Base-by-base conservation (phyloP, 2,329 filamentous ascomycete genomes). In the Eutypella sp. region DNA sequence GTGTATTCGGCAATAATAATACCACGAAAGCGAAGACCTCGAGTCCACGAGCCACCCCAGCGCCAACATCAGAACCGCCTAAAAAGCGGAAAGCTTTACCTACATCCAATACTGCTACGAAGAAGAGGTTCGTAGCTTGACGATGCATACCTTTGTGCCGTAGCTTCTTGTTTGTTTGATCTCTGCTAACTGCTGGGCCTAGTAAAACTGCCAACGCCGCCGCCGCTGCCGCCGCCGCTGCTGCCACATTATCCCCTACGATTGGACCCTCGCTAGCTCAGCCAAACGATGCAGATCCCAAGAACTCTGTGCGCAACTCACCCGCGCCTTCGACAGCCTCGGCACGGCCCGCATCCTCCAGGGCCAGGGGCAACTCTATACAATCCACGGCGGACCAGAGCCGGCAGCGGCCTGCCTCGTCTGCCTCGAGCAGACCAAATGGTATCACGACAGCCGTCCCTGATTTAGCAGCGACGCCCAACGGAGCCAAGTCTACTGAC, bases 181-280 rank as follows among this genome's bases (percentile, higher is more conserved):
- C 59, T 43, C 48, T 39, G 29, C 42, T 55, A 52, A 44, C 43
- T 19, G 22, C 47, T 45, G n/a, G n/a, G n/a, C 53, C 53, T 36
- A 64, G 60, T 40, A 59, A 61, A 59, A 62, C 55, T 31, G 47
- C 51, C 7, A 50, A 67, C 65, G 54, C 73, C 51, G 70, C 67
- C 65, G 54, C 73, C 51, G 70, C 72, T 20, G 76, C 74, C 13
- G 13, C 25, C 29, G 29, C 51, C 6, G 50, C 67, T 65, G 55
- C 73, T 51, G 69, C 72, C 22, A 76, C 74, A 47, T 78, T 82
- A 57, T 87, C 88, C 1, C 82, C 87, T 16, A 84, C 83, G 3
- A 72, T 85, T 52, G 79, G 82, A n/a, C 85, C 89, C 1, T 92
- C 90, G 1, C 88, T 89, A 16, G 76, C 90, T 40, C 73, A 87